A percentile compares a stretch with the other conserved stretches of the same genome.
phyloP scores from a whole-genome alignment of 2,329 filamentous ascomycete species.

The Didymella sp. region DNA sequence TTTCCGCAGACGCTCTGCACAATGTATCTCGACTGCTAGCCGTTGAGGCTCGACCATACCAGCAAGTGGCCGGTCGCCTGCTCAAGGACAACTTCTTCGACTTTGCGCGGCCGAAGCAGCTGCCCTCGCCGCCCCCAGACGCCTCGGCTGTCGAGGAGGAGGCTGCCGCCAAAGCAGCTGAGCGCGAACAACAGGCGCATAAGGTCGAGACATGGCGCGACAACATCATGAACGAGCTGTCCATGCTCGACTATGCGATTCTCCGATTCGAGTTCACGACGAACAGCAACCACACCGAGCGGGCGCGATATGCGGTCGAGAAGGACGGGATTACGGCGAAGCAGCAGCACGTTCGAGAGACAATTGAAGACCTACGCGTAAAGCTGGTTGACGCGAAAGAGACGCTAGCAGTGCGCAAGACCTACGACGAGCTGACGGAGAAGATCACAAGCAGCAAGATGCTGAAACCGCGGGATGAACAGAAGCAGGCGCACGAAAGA shows the following conservation, averaged over 20 bases:
- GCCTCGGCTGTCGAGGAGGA: slow-evolving; percentile 55
- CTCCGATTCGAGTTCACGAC: slow-evolving; percentile 86
- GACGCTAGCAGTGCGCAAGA: slow-evolving; percentile 78
- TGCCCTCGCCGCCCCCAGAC: slow-evolving; percentile 73
- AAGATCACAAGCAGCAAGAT: slow-evolving; percentile 83
- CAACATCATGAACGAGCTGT: slow-evolving; percentile 86
- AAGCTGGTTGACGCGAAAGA: slow-evolving; percentile 71
- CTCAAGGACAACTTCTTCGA: slow-evolving; percentile 71
- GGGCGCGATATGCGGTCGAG: slow-evolving; percentile 81
- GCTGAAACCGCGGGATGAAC: slow-evolving; percentile 83
- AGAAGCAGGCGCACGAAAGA: slow-evolving; percentile 77
- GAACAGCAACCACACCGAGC: slow-evolving; percentile 81
- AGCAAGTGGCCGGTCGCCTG: slow-evolving; percentile 83
- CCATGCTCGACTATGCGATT: slow-evolving; percentile 84
- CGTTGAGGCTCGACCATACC: slow-evolving; percentile 92
- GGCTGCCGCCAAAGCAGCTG: slow-evolving; percentile 53
- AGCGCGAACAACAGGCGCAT: slow-evolving; percentile 59
- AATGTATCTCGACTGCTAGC: slow-evolving; percentile 79
- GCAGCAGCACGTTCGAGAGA: slow-evolving; percentile 77
- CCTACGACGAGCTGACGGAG: slow-evolving; percentile 86
- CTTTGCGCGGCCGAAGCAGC: slow-evolving; percentile 61
- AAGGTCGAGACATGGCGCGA: slow-evolving; percentile 75
- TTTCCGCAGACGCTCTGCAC: slow-evolving; percentile 74
- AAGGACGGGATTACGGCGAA: slow-evolving; percentile 80
- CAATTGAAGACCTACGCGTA: slow-evolving; percentile 73